A percentile compares a stretch with the other conserved stretches of the same genome.
These are phyloP conservation scores for Cutaneotrichosporon spelunceum DNA, from an alignment of 1,284 basidiomycete genomes.

Conservation along the genomic window DNA sequence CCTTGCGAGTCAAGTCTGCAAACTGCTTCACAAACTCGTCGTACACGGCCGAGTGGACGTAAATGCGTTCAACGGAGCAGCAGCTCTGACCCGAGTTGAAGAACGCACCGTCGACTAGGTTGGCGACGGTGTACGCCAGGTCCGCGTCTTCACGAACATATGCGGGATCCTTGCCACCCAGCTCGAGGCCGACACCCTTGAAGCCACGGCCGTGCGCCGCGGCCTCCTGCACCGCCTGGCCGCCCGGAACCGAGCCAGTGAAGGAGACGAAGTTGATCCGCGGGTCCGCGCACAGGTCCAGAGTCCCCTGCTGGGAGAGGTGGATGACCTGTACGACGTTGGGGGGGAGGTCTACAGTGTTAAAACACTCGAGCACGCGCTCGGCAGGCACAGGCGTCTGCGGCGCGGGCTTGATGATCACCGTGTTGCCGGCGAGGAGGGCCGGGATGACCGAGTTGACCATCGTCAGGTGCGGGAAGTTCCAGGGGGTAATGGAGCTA, in stretches of 20 bases:
- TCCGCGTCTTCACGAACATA: conserved; percentile 86
- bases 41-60: conserved; percentile 80
- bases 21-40: conserved; percentile 76
- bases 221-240: conserved; percentile 49
- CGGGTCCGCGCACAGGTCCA: conserved; percentile 63
- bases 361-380: conserved; percentile 67
- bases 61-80: conserved; percentile 69
- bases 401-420: conserved; percentile 89
- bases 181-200: conserved; percentile 66
- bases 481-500: conserved; percentile 51
- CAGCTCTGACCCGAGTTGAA: conserved; percentile 93
- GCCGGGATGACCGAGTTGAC: conserved; percentile 89
- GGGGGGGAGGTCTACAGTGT: conserved; percentile 69
- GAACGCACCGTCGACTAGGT: conserved; percentile 83
- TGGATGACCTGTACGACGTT: conserved; percentile 77
- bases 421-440: conserved; percentile 77
- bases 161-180: conserved; percentile 94
- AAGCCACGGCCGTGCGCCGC: conserved; percentile 59
- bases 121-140: conserved; percentile 72
- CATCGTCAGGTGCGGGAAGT: conserved; percentile 82
- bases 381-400: conserved; percentile 88
- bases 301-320: conserved; percentile 64
- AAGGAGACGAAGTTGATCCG: conserved; percentile 79
- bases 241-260: conserved; percentile 71
- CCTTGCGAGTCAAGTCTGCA: conserved; percentile 66